Percentiles rank a stretch among this genome's conserved stretches.
Conservation (phyloP, 306 rosid species). For the Delonix regia region DNA sequence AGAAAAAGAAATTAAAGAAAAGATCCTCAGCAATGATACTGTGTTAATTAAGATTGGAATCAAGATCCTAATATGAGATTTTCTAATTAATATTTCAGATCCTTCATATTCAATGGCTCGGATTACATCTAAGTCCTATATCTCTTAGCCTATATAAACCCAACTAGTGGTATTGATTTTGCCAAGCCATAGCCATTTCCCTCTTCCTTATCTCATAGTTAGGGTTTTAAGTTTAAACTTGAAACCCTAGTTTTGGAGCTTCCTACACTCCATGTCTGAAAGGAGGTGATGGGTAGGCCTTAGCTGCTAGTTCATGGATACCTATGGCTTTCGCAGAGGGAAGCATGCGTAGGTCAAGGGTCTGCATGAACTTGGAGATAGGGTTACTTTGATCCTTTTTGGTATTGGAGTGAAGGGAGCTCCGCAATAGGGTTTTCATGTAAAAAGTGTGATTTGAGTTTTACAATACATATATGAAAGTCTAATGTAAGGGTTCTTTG, state of each 20-base stretch:
- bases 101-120: neutral
- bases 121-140: neutral
- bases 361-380: slow-evolving; percentile 12
- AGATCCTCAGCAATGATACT: neutral
- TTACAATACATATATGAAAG: neutral
- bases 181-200: neutral
- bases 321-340: neutral
- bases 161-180: neutral
- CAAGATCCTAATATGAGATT: slow-evolving; percentile 3
- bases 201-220: neutral
- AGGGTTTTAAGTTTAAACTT: neutral
- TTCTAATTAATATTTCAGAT: neutral
- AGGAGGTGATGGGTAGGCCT: neutral
- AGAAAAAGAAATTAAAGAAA: neutral
- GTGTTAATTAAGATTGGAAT: neutral
- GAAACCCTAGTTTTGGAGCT: neutral
- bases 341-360: neutral
- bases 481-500: neutral
- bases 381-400: slow-evolving; percentile 1
- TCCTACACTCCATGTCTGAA: neutral
- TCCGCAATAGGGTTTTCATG: neutral
- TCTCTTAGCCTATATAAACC: slow-evolving; percentile 18
- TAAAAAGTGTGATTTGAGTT: neutral
- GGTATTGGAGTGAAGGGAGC: slow-evolving; percentile 18
- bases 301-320: slow-evolving; percentile 3